Evolutionary conservation across 257 asterid genomes (phyloP), one percentile per base, ranked within the genome.

Genomic region (Jacaranda copaia): DNA sequence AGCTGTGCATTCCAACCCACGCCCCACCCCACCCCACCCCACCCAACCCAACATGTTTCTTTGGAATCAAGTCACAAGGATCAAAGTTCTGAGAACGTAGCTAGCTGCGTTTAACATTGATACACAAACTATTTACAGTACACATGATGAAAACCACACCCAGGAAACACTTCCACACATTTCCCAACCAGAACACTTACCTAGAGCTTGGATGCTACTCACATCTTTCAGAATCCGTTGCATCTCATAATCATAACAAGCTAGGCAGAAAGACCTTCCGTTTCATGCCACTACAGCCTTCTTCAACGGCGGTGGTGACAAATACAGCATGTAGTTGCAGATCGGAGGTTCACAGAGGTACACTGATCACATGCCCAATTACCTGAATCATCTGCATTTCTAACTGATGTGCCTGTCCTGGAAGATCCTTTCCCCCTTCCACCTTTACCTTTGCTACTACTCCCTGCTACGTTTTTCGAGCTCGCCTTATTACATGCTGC

Each of bases 301-400:
- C 6, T 19, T 89, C 81, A 87, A 55, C 85, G 93, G 20, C 84
- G 85, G 45, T 84, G 83, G 72, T 72, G 82, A 70, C 98, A 93
- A 76, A 87, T 80, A 32, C 76, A 89, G 79, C 93, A 89, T 19
- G 81, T 38, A 20, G 87, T 60, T 14, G 87, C 85, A 56, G 89
- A 72, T 79, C 70, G 83, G 8, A 20, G 57, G 12, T 89, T 92
- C 45, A 80, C 40, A 42, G 77, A 87, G 18, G 96, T 90, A 79
- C 96, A 92, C 16, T 85, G 74, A 52, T 92, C 90, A 56, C 97
- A 90, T 14, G 85, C 81, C 95, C 97, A 92, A 73, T 68, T 77
- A 65, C 87, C 87, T 0, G 89, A 48, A 85, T 91, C 93, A 51
- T 87, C 95, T 36, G 74, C 35, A 62, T 77, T 87, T 84, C 88